Conservation (phyloP, 2,329 filamentous ascomycete species). For the Nemania bipapillata region DNA sequence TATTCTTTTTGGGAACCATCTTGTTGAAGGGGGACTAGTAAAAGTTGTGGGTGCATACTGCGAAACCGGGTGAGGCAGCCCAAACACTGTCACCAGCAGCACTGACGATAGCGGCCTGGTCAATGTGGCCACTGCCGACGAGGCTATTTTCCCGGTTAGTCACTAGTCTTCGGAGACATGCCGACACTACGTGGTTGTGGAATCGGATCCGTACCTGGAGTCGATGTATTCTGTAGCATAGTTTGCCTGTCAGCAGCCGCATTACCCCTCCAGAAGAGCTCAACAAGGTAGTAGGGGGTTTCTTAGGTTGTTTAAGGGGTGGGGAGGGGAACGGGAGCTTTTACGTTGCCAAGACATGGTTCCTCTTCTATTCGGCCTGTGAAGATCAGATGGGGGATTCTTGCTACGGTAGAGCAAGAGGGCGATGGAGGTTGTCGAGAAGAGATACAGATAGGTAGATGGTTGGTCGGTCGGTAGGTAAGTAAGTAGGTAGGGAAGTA, state of each 20-base stretch:
- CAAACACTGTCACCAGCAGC: conserved; percentile 81
- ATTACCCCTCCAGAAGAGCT: conserved; percentile 33
- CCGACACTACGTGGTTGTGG: background rate
- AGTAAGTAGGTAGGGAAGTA: conserved; percentile 14
- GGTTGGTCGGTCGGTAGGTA: no score
- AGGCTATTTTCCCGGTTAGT: conserved; percentile 66
- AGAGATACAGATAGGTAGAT: conserved; percentile 13
- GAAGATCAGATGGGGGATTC: conserved; percentile 21
- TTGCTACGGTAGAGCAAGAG: conserved; percentile 21
- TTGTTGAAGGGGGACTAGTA: background rate
- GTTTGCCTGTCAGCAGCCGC: conserved; percentile 42
- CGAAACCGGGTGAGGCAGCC: conserved; percentile 77
- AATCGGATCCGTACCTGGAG: conserved; percentile 61
- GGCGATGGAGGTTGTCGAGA: conserved; percentile 15
- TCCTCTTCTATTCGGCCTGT: conserved; percentile 40
- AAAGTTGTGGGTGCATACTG: conserved; percentile 62
- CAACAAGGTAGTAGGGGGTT: conserved; percentile 42
- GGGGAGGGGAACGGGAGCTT: conserved; percentile 44
- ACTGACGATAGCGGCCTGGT: conserved; percentile 87
- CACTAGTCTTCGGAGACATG: background rate
- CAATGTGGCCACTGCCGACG: conserved; percentile 79
- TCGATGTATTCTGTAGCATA: conserved; percentile 66
- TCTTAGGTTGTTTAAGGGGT: conserved; percentile 30
- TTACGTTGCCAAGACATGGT: conserved; percentile 82
- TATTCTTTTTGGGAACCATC: background rate